Base-by-base conservation (phyloP, 345 rosid species). In the Pseudoturritis turrita region DNA sequence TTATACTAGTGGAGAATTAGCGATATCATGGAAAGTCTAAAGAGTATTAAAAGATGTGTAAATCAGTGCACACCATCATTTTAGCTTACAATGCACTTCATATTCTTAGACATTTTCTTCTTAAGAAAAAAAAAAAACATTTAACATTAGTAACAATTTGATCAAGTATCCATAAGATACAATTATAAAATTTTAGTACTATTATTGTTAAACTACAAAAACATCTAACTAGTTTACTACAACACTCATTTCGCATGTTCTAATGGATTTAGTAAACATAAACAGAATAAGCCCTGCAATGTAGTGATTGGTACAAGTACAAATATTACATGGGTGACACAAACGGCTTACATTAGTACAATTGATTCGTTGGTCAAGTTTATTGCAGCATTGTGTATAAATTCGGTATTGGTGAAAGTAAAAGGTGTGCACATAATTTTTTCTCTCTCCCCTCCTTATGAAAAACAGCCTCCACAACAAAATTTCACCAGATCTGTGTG, bases 21-120 rank as follows among this genome's bases (percentile, higher is more conserved):
- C 31, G 25, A 67, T 37, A 47, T 52, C 18, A 2, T 68, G 49
- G 28, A 43, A 68, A 61, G 64, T 44, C 70, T 53, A 53, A 13
- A 52, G 29, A 37, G 13, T 13, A 10, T 52, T 43, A 58, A 74
- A 74, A 50, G 78, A 55, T 66, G 78, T 67, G 73, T 58, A 50
- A 39, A 28, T 57, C 36, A 68, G 65, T 68, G 74, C 51, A 43
- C 33, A 41, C 57, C 49, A 68, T 66, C 73, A 67, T 58, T 67
- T 51, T 67, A 33, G 55, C 36, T 29, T 58, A 39, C 28, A 65
- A 58, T 66, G 43, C 56, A 65, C 53, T 57, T 45, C 60, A 49
- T 22, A 47, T 22, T 55, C 37, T 49, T 53, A 37, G 2, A 10
- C 22, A 4, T 11, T 7, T 17, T 25, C 7, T 26, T 17, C 19